phyloP scores from a whole-genome alignment of 1,284 basidiomycete species.

The Ustilago nuda region DNA sequence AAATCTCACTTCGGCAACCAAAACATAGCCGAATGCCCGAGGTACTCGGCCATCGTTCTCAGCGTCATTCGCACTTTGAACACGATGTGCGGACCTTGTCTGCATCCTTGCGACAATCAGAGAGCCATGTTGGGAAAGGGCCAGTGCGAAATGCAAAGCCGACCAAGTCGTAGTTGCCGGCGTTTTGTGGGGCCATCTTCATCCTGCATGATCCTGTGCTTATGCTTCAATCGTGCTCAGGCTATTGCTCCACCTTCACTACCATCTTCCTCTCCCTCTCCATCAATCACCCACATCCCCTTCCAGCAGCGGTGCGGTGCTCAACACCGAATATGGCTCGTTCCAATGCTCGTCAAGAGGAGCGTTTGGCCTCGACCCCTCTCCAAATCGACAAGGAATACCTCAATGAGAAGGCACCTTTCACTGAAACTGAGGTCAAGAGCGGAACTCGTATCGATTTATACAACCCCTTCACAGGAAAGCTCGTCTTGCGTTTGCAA shows the following conservation, averaged over 20 bases:
- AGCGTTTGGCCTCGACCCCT: conserved; percentile 18
- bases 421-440: background rate
- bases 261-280: background rate
- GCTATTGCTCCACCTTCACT: background rate
- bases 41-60: background rate
- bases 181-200: conserved; percentile 7
- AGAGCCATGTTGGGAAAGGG: background rate
- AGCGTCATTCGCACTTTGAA: background rate
- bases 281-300: background rate
- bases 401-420: background rate
- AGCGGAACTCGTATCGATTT: background rate
- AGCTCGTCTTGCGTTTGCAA: background rate
- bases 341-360: conserved; percentile 6
- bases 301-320: background rate
- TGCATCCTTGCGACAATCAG: no score
- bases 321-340: conserved; percentile 10
- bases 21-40: background rate
- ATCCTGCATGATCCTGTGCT: background rate
- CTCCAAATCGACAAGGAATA: conserved; percentile 14
- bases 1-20: background rate
- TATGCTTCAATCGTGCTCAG: background rate
- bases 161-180: background rate
- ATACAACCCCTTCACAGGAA: background rate
- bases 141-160: conserved; percentile 1
- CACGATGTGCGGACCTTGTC: background rate